Evolutionary conservation across 2,329 filamentous ascomycete genomes (phyloP).

Genomic region (Alternaria conjuncta): DNA sequence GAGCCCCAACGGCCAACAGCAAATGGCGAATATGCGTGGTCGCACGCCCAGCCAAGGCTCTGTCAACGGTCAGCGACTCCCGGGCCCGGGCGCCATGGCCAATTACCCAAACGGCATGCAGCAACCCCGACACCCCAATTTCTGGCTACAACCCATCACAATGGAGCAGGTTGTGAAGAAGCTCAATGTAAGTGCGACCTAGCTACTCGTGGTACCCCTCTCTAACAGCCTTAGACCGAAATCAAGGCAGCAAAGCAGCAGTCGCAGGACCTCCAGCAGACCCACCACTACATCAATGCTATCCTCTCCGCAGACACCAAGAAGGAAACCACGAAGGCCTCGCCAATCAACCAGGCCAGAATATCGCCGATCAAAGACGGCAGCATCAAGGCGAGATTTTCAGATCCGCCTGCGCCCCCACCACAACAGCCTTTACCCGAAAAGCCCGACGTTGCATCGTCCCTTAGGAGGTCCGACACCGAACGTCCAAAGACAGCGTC

Average conservation of each 20-base stretch:
- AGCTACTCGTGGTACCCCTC: background rate
- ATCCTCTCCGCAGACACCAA: slow-evolving; percentile 75
- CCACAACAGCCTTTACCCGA: slow-evolving; percentile 92
- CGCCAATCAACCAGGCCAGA: slow-evolving; percentile 50
- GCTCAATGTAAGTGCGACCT: slow-evolving; percentile 68
- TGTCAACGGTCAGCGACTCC: slow-evolving; percentile 68
- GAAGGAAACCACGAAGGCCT: slow-evolving; percentile 58
- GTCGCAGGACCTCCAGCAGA: slow-evolving; percentile 81
- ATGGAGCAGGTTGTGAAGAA: slow-evolving; percentile 94
- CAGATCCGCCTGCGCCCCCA: slow-evolving; percentile 89
- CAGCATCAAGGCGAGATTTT: slow-evolving; percentile 77
- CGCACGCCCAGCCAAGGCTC: slow-evolving; percentile 64
- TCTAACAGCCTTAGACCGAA: slow-evolving; percentile 68
- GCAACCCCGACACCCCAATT: slow-evolving; percentile 78
- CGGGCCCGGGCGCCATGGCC: slow-evolving; percentile 62
- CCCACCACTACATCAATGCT: slow-evolving; percentile 79
- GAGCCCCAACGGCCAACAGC: slow-evolving; percentile 68
- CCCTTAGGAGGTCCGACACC: slow-evolving; percentile 76
- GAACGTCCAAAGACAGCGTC: slow-evolving; percentile 73
- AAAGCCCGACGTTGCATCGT: slow-evolving; percentile 76
- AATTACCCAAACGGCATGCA: slow-evolving; percentile 65
- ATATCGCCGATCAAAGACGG: slow-evolving; percentile 65
- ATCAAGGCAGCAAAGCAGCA: slow-evolving; percentile 90
- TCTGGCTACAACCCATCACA: slow-evolving; percentile 86
- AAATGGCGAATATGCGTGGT: slow-evolving; percentile 70